Percentiles rank a stretch among this genome's conserved stretches.
Conservation (phyloP, 139 green algal genomes). For the Desmodesmus armatus region DNA sequence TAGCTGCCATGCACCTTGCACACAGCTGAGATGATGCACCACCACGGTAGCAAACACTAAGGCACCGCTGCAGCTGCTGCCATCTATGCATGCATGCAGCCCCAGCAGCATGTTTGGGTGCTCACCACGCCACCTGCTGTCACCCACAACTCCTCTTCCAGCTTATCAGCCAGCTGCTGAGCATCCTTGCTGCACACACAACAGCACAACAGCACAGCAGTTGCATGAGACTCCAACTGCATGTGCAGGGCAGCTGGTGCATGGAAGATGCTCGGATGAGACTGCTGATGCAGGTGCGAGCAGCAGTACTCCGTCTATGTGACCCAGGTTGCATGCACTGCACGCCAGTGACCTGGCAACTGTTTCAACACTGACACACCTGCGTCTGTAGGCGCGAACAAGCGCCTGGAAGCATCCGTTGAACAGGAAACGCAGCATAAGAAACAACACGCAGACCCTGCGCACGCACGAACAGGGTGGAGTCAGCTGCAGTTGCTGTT, state of each 20-base stretch:
- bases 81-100: neutral
- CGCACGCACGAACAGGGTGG: neutral
- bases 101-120: too few relatives aligned
- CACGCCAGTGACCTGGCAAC: slow-evolving; percentile 1
- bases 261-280: neutral
- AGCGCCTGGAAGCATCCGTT: slow-evolving; percentile 9
- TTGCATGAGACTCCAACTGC: too few relatives aligned
- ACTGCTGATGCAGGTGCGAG: neutral
- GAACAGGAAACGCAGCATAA: slow-evolving; percentile 37
- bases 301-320: neutral
- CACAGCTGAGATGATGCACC: too few relatives aligned
- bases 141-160: slow-evolving; percentile 43
- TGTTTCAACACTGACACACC: neutral
- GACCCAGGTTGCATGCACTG: too few relatives aligned
- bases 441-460: slow-evolving; percentile 17
- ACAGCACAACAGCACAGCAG: neutral
- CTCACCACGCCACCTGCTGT: slow-evolving; percentile 33
- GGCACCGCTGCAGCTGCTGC: neutral
- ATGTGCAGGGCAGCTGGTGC: neutral
- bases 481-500: neutral
- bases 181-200: slow-evolving; percentile 30
- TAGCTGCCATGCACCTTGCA: too few relatives aligned
- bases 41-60: neutral
- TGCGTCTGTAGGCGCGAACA: neutral
- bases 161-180: slow-evolving; percentile 25